These are phyloP conservation scores for Fusarium palustre DNA, from an alignment of 2,329 filamentous ascomycete species.

Conservation along the genomic window DNA sequence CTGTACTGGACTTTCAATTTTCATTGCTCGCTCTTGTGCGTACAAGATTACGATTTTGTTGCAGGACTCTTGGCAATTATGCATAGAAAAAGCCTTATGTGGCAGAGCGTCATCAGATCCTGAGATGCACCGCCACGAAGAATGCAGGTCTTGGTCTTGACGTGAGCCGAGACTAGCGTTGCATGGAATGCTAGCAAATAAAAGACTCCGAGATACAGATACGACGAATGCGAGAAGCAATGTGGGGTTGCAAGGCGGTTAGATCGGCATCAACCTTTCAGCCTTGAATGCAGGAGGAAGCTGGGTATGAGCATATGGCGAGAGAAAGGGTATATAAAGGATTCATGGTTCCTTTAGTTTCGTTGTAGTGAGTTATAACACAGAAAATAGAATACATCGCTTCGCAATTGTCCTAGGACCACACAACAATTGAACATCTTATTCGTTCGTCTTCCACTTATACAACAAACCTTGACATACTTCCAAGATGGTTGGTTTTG, in stretches of 20 bases:
- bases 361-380: neutral
- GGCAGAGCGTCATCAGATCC: slow-evolving; percentile 14
- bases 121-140: slow-evolving; percentile 22
- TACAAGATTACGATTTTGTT: neutral
- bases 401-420: neutral
- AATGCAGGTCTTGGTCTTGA: neutral
- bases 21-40: neutral
- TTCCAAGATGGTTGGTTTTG: slow-evolving; percentile 45
- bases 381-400: neutral
- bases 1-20: neutral
- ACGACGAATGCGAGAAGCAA: slow-evolving; percentile 41
- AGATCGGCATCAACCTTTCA: slow-evolving; percentile 14
- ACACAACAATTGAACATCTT: neutral
- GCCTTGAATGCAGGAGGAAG: neutral
- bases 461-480: neutral
- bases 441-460: neutral
- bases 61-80: neutral
- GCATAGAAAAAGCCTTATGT: slow-evolving; percentile 1
- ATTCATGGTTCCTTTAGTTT: neutral
- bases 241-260: slow-evolving; percentile 2
- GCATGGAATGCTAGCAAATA: slow-evolving; percentile 11
- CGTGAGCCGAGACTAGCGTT: neutral
- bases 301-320: neutral
- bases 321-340: slow-evolving; percentile 26
- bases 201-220: slow-evolving; percentile 5